These are phyloP conservation scores for Phyllosticta paracitricarpa DNA, from an alignment of 2,329 filamentous ascomycete species.

Conservation along the genomic window DNA sequence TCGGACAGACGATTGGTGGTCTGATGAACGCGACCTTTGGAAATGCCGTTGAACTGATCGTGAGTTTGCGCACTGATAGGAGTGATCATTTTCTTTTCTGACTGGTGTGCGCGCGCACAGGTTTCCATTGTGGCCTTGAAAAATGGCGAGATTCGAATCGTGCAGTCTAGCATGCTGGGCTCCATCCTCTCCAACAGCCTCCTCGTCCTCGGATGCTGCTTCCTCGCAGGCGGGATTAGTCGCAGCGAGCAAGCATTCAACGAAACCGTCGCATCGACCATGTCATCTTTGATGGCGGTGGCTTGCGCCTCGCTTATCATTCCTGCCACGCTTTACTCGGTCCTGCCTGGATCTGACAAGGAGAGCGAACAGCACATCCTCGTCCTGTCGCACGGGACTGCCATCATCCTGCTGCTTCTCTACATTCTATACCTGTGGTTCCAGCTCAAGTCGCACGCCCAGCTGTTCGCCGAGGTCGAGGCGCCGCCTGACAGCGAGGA, in stretches of 20 bases:
- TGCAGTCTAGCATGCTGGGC: conserved; percentile 96
- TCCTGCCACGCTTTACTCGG: conserved; percentile 42
- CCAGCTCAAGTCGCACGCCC: conserved; percentile 42
- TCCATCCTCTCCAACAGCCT: conserved; percentile 92
- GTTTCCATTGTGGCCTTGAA: conserved; percentile 85
- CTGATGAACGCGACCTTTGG: conserved; percentile 69
- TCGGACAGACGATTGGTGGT: conserved; percentile 66
- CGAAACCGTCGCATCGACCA: conserved; percentile 67
- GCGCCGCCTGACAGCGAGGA: conserved; percentile 17
- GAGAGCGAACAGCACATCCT: conserved; percentile 36
- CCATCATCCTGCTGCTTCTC: conserved; percentile 44
- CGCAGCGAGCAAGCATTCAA: conserved; percentile 50
- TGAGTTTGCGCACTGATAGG: conserved; percentile 29
- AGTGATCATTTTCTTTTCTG: neutral
- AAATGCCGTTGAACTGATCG: conserved; percentile 72
- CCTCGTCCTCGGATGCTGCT: conserved; percentile 53
- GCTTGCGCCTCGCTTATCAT: conserved; percentile 45
- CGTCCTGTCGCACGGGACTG: conserved; percentile 42
- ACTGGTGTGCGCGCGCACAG: conserved; percentile 34
- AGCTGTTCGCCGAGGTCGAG: conserved; percentile 35
- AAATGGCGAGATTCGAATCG: conserved; percentile 81
- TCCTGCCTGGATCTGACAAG: conserved; percentile 29
- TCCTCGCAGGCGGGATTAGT: conserved; percentile 39
- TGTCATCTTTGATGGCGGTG: conserved; percentile 51
- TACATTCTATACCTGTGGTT: conserved; percentile 47